Evolutionary conservation across 2,329 filamentous ascomycete species (phyloP).

Genomic region (Colletotrichum acutatum): DNA sequence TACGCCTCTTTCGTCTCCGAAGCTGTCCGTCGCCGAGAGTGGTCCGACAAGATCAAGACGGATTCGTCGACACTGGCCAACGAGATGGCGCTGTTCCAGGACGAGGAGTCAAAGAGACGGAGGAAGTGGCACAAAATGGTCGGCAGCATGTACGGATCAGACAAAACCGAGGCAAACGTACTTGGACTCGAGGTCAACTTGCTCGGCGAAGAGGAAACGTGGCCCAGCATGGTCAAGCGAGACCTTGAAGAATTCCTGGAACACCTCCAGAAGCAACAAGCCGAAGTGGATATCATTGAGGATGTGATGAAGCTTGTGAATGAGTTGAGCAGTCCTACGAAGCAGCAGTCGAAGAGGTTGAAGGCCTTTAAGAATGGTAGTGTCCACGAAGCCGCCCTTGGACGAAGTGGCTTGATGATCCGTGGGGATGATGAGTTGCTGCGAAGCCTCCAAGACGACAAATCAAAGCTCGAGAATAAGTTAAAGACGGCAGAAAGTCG

Average conservation of each 20-base stretch:
- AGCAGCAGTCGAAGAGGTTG: constrained; percentile 85
- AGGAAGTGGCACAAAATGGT: constrained; percentile 92
- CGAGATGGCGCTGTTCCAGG: constrained; percentile 90
- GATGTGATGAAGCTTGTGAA: constrained; percentile 82
- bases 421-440: constrained; percentile 89
- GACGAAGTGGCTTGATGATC: constrained; percentile 85
- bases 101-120: constrained; percentile 89
- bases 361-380: constrained; percentile 98
- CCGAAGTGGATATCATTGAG: constrained; percentile 72
- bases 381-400: constrained; percentile 88
- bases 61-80: constrained; percentile 91
- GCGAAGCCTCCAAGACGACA: constrained; percentile 83
- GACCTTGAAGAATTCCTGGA: constrained; percentile 82
- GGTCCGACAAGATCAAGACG: constrained; percentile 88
- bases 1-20: constrained; percentile 92
- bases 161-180: constrained; percentile 74
- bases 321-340: constrained; percentile 84
- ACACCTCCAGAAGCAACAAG: constrained; percentile 71
- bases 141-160: constrained; percentile 76
- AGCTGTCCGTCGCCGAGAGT: constrained; percentile 86
- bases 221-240: constrained; percentile 80
- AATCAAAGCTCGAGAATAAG: constrained; percentile 77
- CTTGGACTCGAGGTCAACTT: constrained; percentile 87
- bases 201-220: constrained; percentile 80
- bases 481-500: constrained; percentile 88